These are phyloP conservation scores for Pestalotiopsis sp. DNA, from an alignment of 2,329 filamentous ascomycete species.

Conservation along the genomic window DNA sequence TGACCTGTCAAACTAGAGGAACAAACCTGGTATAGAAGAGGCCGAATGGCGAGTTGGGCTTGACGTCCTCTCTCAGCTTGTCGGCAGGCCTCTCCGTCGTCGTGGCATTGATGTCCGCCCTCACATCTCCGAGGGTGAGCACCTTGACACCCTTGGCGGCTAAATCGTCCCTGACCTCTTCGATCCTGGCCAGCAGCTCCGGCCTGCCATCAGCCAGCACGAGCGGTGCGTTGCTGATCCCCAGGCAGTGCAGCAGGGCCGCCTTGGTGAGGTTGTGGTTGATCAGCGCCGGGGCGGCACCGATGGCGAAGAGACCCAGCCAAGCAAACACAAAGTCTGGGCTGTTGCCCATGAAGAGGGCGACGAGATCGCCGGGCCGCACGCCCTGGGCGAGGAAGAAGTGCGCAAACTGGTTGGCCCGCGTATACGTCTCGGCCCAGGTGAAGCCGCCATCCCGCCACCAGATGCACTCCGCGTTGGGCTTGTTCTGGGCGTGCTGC, in stretches of 20 bases:
- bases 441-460: constrained; percentile 63
- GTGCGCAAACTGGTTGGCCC: constrained; percentile 61
- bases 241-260: constrained; percentile 66
- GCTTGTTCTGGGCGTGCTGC: constrained; percentile 51
- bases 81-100: constrained; percentile 55
- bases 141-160: constrained; percentile 53
- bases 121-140: constrained; percentile 49
- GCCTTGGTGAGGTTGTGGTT: constrained; percentile 69
- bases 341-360: constrained; percentile 68
- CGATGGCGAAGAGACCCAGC: constrained; percentile 66
- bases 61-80: constrained; percentile 53
- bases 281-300: constrained; percentile 69
- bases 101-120: constrained; percentile 43
- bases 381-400: constrained; percentile 64
- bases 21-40: constrained; percentile 66
- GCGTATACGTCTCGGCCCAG: constrained; percentile 56
- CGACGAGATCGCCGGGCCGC: constrained; percentile 60
- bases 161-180: constrained; percentile 57
- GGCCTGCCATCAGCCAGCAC: constrained; percentile 61
- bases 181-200: constrained; percentile 57
- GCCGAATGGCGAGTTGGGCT: constrained; percentile 56
- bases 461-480: constrained; percentile 65
- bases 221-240: constrained; percentile 55
- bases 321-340: constrained; percentile 68
- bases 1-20: neutral